Evolutionary conservation across 352 stramenopile species (phyloP).

Genomic region (Phytophthora foliorum): DNA sequence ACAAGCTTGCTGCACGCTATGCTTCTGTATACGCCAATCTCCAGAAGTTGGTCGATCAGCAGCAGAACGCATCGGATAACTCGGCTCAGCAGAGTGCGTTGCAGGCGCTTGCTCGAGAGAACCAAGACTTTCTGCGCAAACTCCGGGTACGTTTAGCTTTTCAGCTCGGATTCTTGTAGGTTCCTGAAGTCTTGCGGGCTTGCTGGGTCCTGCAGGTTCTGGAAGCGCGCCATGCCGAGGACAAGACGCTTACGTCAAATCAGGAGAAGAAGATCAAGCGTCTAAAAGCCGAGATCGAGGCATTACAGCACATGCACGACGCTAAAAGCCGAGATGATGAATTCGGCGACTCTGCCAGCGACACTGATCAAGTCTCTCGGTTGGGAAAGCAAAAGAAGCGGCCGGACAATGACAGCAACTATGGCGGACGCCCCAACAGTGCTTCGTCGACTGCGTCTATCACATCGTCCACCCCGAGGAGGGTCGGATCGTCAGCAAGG

Average conservation of each 20-base stretch:
- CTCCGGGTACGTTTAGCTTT: conserved; percentile 41
- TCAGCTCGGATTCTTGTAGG: neutral
- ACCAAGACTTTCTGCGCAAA: conserved; percentile 76
- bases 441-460: conserved; percentile 34
- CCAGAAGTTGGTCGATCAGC: conserved; percentile 61
- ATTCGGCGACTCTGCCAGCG: conserved; percentile 28
- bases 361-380: conserved; percentile 24
- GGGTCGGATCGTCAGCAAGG: conserved; percentile 15
- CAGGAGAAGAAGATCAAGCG: conserved; percentile 81
- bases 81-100: conserved; percentile 53
- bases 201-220: conserved; percentile 48
- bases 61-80: conserved; percentile 20
- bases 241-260: conserved; percentile 61
- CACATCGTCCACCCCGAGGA: conserved; percentile 25
- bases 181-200: neutral
- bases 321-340: conserved; percentile 47
- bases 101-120: conserved; percentile 70
- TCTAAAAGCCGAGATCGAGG: conserved; percentile 75
- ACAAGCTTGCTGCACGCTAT: conserved; percentile 75
- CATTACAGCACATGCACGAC: conserved; percentile 77
- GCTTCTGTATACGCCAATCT: conserved; percentile 62
- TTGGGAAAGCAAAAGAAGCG: conserved; percentile 20
- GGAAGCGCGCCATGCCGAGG: conserved; percentile 63
- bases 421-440: conserved; percentile 22
- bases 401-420: conserved; percentile 3